Percentiles rank a stretch among this genome's conserved stretches.
These are phyloP conservation scores for Penicillium decumbens DNA, from an alignment of 2,329 filamentous ascomycete species.

Conservation along the genomic window DNA sequence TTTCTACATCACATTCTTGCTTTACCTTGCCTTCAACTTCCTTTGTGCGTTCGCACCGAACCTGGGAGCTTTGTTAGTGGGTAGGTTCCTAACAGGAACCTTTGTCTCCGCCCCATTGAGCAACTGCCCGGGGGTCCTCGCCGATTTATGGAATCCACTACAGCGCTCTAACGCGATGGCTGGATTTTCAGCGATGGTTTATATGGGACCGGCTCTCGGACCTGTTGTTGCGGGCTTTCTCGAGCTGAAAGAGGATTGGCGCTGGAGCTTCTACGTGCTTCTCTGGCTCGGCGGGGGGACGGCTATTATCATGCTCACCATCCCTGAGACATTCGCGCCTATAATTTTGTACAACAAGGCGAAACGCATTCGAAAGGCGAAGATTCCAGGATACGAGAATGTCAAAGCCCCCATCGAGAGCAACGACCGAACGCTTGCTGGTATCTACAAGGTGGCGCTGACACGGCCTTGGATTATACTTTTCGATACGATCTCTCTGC, in stretches of 20 bases:
- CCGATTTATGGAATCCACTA: conserved; percentile 51
- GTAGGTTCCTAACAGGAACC: conserved; percentile 54
- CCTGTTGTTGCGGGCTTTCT: conserved; percentile 57
- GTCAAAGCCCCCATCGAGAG: conserved; percentile 50
- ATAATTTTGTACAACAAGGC: conserved; percentile 54
- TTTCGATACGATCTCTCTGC: conserved; percentile 52
- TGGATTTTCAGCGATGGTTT: conserved; percentile 51
- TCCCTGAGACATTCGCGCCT: conserved; percentile 55
- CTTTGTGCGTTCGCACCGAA: conserved; percentile 53
- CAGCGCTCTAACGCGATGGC: conserved; percentile 54
- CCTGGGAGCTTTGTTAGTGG: conserved; percentile 51
- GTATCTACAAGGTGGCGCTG: conserved; percentile 51
- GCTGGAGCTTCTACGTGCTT: conserved; percentile 45
- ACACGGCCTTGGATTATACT: conserved; percentile 54
- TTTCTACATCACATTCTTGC: conserved; percentile 40
- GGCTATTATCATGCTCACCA: conserved; percentile 50
- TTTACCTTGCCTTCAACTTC: conserved; percentile 42
- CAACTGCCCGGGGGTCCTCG: conserved; percentile 49
- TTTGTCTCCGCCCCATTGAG: conserved; percentile 48
- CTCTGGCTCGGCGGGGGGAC: conserved; percentile 38
- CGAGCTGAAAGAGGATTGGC: conserved; percentile 49
- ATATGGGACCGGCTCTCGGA: conserved; percentile 51
- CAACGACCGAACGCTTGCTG: conserved; percentile 40
- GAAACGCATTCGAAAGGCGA: conserved; percentile 46
- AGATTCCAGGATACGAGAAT: conserved; percentile 51